Evolutionary conservation across 768 basidiomycete genomes (phyloP), one percentile per base, ranked within the genome.

Genomic region (Suillus subluteus): DNA sequence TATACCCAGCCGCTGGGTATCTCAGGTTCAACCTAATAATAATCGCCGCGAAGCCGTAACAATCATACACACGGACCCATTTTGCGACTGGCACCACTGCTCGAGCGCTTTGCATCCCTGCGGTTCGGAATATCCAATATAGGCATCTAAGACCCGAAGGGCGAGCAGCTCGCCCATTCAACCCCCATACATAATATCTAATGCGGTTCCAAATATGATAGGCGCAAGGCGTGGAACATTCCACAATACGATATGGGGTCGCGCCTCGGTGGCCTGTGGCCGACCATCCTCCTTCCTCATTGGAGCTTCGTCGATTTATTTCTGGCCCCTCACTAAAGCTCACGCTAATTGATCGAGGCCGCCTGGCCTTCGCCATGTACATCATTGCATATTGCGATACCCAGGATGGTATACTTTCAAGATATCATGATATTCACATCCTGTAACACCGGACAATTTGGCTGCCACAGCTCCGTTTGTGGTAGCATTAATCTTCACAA

Each of bases 161-260:
- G 65, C 23, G 16, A 48, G 9, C 52, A 41, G 40, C 54, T 26
- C 44, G 38, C 41, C 30, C 61, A 48, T 56, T 58, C 2, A 26
- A 5, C 62, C n/a, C 35, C 23, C 48, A 55, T 46, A 52, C 54
- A 55, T 55, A 52, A 54, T 58, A 37, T 62, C 32, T 56, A 23
- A 56, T 54, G 48, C 18, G 50, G 48, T 59, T 58, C 56, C 63
- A 59, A 43, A 37, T 50, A 38, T 62, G 55, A 44, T 61, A 32
- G 43, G 52, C 64, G 35, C 43, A 58, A 73, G 67, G 67, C 62
- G 74, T 76, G 74, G 72, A 62, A 67, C 67, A 32, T 66, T 70
- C 73, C 67, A 70, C 73, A 73, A 76, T 73, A 70, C 67, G 21
- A 54, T 40, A 67, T 44, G 30, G 38, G 64, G 38, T 54, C 58